These are phyloP conservation scores for Lantana camara DNA, from an alignment of 257 asterid genomes.

Conservation along the genomic window DNA sequence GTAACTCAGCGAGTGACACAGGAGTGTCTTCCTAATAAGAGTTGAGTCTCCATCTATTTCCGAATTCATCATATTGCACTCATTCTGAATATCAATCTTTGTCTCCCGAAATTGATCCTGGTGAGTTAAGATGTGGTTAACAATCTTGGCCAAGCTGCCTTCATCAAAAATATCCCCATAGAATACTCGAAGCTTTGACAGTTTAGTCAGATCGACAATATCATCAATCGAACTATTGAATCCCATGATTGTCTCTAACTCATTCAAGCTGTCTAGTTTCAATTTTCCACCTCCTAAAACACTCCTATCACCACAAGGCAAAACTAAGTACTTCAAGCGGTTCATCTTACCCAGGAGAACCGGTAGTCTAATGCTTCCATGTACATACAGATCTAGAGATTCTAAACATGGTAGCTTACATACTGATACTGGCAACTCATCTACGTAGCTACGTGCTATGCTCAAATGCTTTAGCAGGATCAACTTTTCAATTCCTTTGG, in stretches of 20 bases:
- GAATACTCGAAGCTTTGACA: not conserved
- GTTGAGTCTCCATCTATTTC: not conserved
- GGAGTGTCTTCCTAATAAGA: not conserved
- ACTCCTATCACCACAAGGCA: not conserved
- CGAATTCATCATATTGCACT: not conserved
- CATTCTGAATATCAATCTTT: not conserved
- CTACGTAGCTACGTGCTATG: fast-evolving
- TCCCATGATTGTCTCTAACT: not conserved
- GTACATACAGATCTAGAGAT: not conserved
- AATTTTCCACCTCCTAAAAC: not conserved
- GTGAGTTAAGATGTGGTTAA: not conserved
- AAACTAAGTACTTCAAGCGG: not conserved
- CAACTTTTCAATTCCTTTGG: not conserved
- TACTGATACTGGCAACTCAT: not conserved
- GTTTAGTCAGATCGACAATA: not conserved
- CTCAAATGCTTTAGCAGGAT: not conserved
- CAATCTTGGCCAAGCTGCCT: not conserved
- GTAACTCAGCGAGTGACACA: not conserved
- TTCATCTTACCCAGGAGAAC: not conserved
- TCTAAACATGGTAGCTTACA: not conserved
- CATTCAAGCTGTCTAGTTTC: no score
- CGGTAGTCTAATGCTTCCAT: not conserved
- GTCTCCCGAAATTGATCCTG: not conserved
- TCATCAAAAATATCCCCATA: not conserved
- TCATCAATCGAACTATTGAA: not conserved